Evolutionary conservation across 495 filamentous ascomycete species (phyloP), one percentile per base, ranked within the genome.

Genomic region (Penicillium herquei): DNA sequence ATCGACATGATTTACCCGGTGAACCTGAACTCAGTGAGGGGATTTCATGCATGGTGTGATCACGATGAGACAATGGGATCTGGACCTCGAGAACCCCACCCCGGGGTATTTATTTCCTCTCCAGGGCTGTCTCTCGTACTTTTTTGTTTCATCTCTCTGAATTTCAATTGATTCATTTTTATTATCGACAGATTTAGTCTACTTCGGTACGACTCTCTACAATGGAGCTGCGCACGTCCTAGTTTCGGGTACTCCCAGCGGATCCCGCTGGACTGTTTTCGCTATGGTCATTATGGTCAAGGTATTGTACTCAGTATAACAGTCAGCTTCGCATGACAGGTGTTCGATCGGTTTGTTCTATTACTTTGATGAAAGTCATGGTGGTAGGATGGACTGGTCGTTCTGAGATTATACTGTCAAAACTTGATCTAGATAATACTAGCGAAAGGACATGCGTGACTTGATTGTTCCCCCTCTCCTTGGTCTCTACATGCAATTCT

Each of bases 401-500:
- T 79, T 81, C 81, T 84, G 81, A 84, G 81, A 84, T 78, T 81
- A 84, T 79, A 84, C 81, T 82, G 81, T 82, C 74, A 74, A 71
- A 87, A 88, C 85, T 87, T 88, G 85, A 88, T 87, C 85, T 86
- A 84, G 85, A 87, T 85, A 87, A 88, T 88, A 81, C 85, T 83
- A 86, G 85, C 85, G 85, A 84, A 87, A 87, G 85, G 81, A 88
- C 81, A 84, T 87, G 84, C 85, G 74, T 76, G 70, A 73, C 75
- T 72, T 83, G 76, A 81, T 82, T 73, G 71, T 75, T 72, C 64
- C 69, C 74, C 69, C 67, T 49, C 54, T 59, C 31, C 65, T 58
- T 48, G 49, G 35, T 58, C 44, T 51, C 56, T 57, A 55, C 45
- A 51, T 26, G 21, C 21, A 26, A 26, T 26, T 26, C 2, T 26